phyloP scores from a whole-genome alignment of 495 filamentous ascomycete genomes.

The Tuber brumale region DNA sequence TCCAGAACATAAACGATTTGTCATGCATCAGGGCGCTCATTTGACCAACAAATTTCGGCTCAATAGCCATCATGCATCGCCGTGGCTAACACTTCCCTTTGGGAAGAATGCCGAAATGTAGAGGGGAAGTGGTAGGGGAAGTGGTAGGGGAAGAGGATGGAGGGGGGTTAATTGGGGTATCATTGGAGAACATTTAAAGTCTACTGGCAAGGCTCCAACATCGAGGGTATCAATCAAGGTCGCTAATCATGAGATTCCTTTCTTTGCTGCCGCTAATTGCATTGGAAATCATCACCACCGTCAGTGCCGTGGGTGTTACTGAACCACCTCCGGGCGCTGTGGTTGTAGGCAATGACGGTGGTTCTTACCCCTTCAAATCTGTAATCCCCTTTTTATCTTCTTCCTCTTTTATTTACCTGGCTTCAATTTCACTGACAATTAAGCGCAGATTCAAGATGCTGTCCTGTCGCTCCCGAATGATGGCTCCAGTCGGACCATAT shows the following conservation, averaged over 20 bases:
- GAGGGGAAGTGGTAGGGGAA: too few species aligned
- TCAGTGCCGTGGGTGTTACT: slow-evolving; percentile 13
- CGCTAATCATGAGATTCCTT: slow-evolving; percentile 22
- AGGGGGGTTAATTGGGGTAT: neutral
- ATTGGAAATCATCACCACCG: slow-evolving; percentile 9
- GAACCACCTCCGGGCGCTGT: slow-evolving; percentile 27
- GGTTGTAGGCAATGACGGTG: slow-evolving; percentile 19
- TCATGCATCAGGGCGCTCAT: neutral
- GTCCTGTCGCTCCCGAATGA: slow-evolving; percentile 34
- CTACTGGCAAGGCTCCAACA: neutral
- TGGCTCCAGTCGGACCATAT: slow-evolving; percentile 28
- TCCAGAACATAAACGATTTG: neutral
- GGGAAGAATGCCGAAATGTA: neutral
- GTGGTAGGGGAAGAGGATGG: too few species aligned
- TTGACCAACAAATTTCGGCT: neutral
- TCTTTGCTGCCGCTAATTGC: slow-evolving; percentile 21
- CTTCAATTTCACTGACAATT: neutral
- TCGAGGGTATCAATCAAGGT: neutral
- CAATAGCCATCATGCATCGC: neutral
- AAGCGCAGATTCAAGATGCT: slow-evolving; percentile 24
- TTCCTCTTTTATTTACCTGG: neutral
- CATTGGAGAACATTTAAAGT: neutral
- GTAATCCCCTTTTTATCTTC: neutral
- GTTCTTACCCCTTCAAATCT: slow-evolving; percentile 19
- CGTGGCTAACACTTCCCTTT: neutral